Evolutionary conservation across 257 asterid genomes (phyloP).

Genomic region (Haberlea rhodopensis): DNA sequence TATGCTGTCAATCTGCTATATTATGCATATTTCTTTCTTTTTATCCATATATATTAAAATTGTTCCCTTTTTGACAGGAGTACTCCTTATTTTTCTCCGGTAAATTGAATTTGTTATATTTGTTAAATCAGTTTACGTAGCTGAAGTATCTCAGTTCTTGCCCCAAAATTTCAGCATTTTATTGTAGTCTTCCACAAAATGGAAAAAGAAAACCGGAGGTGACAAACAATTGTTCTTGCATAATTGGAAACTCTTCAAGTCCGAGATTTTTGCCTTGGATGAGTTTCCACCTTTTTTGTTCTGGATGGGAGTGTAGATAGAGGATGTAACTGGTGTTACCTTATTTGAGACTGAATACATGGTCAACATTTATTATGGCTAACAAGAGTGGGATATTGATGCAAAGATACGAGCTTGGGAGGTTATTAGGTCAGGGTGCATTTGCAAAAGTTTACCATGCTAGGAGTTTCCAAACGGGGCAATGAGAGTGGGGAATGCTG

Average conservation of each 20-base stretch:
- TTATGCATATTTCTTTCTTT: constrained; percentile 8
- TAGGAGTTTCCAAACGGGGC: constrained; percentile 55
- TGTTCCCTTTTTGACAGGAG: constrained; percentile 2
- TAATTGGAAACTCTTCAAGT: constrained; percentile 17
- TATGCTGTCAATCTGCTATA: not conserved
- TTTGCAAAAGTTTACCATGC: constrained; percentile 75
- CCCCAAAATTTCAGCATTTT: constrained; percentile 18
- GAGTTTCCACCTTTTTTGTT: constrained; percentile 20
- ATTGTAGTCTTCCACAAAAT: constrained; percentile 22
- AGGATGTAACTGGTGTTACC: constrained; percentile 9
- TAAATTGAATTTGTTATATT: constrained; percentile 1
- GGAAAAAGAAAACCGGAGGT: constrained; percentile 36
- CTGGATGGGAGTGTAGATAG: constrained; percentile 31
- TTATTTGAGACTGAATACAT: constrained; percentile 21
- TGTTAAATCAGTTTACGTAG: constrained; percentile 14
- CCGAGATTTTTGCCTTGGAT: constrained; percentile 26
- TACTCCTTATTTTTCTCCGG: not conserved
- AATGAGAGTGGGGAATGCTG: constrained; percentile 49
- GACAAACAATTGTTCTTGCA: constrained; percentile 43
- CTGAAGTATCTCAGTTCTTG: constrained; percentile 19
- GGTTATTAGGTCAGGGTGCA: constrained; percentile 79
- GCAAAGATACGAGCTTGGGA: constrained; percentile 75
- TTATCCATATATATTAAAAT: not conserved
- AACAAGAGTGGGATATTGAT: constrained; percentile 42
- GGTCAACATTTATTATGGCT: constrained; percentile 43